Conservation (phyloP, 2,329 filamentous ascomycete genomes). For the Epichloe brachyelytri region DNA sequence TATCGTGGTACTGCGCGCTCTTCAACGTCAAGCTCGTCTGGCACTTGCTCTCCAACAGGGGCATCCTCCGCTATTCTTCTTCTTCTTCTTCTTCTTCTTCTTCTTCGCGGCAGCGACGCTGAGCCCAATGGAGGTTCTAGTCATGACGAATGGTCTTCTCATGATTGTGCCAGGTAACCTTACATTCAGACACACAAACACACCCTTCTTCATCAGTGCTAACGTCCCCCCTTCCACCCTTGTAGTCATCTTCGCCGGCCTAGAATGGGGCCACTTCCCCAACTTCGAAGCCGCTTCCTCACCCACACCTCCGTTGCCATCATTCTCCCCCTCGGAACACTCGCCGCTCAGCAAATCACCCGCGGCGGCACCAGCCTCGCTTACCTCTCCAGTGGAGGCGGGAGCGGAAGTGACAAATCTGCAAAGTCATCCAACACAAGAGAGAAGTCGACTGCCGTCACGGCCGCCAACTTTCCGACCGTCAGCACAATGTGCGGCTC, state of each 20-base stretch:
- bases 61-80: conserved; percentile 29
- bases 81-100: conserved; percentile 13
- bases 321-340: conserved; percentile 38
- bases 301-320: conserved; percentile 36
- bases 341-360: conserved; percentile 35
- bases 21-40: conserved; percentile 38
- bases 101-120: conserved; percentile 13
- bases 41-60: conserved; percentile 35
- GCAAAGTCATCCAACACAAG: background rate
- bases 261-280: conserved; percentile 29
- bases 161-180: conserved; percentile 42
- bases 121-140: conserved; percentile 39
- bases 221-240: background rate
- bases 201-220: background rate
- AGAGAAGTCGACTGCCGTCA: conserved; percentile 5
- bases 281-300: conserved; percentile 39
- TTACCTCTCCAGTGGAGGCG: conserved; percentile 4
- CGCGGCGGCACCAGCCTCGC: conserved; percentile 12
- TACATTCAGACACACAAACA: background rate
- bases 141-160: conserved; percentile 42
- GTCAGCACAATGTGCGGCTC: conserved; percentile 5
- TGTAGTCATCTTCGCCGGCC: conserved; percentile 36
- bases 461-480: conserved; percentile 1
- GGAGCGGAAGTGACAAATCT: background rate
- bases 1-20: conserved; percentile 41